A percentile compares a stretch with the other conserved stretches of the same genome.
Evolutionary conservation across 345 rosid genomes (phyloP).

Genomic region (Cardamine occulta): DNA sequence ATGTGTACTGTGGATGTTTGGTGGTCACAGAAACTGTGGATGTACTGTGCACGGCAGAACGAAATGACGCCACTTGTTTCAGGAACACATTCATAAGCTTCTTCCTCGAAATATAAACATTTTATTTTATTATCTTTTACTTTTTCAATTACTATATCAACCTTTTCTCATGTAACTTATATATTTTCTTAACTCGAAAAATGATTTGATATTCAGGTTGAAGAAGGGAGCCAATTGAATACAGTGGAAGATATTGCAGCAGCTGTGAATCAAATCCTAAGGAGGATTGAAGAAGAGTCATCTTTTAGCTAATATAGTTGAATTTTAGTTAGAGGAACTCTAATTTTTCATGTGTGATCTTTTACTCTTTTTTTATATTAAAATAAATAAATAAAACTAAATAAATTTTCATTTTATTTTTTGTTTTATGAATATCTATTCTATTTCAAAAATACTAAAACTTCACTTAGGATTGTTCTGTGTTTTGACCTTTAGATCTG

Average conservation of each 20-base stretch:
- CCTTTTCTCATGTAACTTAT: conserved; percentile 11
- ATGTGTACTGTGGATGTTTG: conserved; percentile 38
- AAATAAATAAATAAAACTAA: conserved; percentile 23
- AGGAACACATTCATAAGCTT: conserved; percentile 39
- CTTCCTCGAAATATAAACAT: conserved; percentile 37
- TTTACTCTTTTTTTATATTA: conserved; percentile 20
- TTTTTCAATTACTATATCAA: conserved; percentile 20
- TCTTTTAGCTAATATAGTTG: conserved; percentile 38
- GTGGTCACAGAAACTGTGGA: conserved; percentile 43
- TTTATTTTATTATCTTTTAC: not conserved
- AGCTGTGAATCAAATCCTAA: conserved; percentile 69
- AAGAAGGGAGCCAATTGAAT: conserved; percentile 77
- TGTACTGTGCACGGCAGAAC: conserved; percentile 44
- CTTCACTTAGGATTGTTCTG: not conserved
- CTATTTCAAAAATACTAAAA: not conserved
- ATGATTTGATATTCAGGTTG: conserved; percentile 53
- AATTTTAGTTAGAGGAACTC: conserved; percentile 33
- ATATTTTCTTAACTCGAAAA: not conserved
- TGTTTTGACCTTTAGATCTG: not conserved
- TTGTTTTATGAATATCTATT: not conserved
- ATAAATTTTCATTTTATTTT: not conserved
- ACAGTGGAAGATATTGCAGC: conserved; percentile 90
- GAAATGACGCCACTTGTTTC: conserved; percentile 47
- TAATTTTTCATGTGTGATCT: conserved; percentile 36
- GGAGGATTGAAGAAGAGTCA: conserved; percentile 68